These are phyloP conservation scores for Solanum paucissectum DNA, from an alignment of 257 asterid species.

Conservation along the genomic window DNA sequence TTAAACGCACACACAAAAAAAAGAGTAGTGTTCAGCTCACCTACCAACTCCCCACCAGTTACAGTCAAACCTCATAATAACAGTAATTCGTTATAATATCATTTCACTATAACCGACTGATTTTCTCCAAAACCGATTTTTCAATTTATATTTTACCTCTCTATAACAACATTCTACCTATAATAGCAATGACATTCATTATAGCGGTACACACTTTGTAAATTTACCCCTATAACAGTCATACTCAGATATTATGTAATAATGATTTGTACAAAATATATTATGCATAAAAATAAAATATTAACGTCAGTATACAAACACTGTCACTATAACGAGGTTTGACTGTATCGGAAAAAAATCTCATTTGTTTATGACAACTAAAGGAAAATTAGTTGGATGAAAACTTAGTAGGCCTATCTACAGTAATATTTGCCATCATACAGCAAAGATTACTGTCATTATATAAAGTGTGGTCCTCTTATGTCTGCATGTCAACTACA, in stretches of 20 bases:
- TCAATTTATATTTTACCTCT: neutral
- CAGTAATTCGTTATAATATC: neutral
- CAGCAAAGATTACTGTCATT: neutral
- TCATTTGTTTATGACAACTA: neutral
- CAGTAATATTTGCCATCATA: neutral
- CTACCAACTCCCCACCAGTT: slow-evolving; percentile 8
- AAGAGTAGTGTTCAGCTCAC: neutral
- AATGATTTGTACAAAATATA: neutral
- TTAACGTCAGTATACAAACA: neutral
- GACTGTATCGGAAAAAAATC: neutral
- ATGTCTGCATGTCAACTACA: slow-evolving; percentile 4
- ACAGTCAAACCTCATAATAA: neutral
- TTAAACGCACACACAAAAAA: neutral
- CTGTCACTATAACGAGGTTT: neutral
- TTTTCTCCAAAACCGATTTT: neutral
- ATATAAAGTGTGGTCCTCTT: neutral
- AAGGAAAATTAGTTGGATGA: slow-evolving; percentile 6
- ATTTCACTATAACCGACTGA: neutral
- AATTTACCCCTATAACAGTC: neutral
- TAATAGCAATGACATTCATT: too few species aligned
- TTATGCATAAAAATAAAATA: neutral
- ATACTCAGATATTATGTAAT: too few species aligned
- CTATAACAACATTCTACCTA: neutral
- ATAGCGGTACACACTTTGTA: neutral
- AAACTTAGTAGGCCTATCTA: neutral